Base-by-base conservation (phyloP, 139 green algal species). In the Volvox reticuliferus region DNA sequence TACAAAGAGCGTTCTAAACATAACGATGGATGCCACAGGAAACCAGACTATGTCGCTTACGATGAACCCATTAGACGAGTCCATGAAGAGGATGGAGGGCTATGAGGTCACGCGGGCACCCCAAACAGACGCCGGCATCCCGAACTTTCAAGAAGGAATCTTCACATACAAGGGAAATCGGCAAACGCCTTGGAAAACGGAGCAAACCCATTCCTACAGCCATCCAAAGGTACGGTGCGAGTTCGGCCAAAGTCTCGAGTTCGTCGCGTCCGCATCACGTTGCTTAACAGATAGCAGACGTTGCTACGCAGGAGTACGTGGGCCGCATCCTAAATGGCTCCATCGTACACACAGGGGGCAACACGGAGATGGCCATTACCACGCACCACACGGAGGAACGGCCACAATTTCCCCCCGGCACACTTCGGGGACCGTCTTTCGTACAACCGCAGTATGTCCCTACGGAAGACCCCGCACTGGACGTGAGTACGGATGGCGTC, bases 361-460 rank as follows among this genome's bases (percentile, higher is more conserved):
- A 67, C 33, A 93, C 91, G 3, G 76, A 89, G 19, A 87, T 87
- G 81, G 85, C 85, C 37, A 89, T 89, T 44, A 86, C 50, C 33
- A 93, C 91, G 32, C 91, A 93, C 55, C 91, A 93, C 87, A 93
- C 91, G 1, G 18, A 80, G 37, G 89, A 87, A 37, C 91, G 91
- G 61, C 91, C 91, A 9, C 86, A 88, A 81, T 79, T 89, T 21
- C 91, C 91, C 24, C 91, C 91, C 3, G 91, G 91, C 44, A 91
- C 86, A 79, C 86, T 93, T 62, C 67, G 87, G 1, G 33, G 2
- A 3, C 32, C 77, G 69, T 77, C 32, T 19, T 89, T 89, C 80
- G 82, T 35, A 0, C 26, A 87, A 32, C 81, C 79, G 1, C 86
- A 93, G 69, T 93, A 93, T 79, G 79, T 92, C 28, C 86, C 87